Conservation (phyloP, 1,139 yeast species). For the Taiozyma sp. region DNA sequence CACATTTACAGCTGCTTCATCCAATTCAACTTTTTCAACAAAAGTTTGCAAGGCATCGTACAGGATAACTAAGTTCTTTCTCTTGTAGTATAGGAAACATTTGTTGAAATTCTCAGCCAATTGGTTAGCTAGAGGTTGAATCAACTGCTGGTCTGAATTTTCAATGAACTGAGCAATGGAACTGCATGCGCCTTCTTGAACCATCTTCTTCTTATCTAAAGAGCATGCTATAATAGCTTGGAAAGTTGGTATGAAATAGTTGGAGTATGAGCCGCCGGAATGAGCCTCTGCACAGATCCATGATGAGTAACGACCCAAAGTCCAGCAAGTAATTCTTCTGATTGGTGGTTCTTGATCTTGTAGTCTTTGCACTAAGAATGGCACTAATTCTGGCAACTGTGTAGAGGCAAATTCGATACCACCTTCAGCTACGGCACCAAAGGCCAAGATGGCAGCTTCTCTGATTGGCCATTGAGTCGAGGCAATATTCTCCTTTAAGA, state of each 20-base stretch:
- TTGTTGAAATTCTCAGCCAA: constrained; percentile 64
- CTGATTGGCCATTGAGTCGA: constrained; percentile 81
- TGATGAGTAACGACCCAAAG: constrained; percentile 74
- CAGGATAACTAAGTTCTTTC: constrained; percentile 72
- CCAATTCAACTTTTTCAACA: constrained; percentile 63
- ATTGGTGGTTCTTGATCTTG: constrained; percentile 79
- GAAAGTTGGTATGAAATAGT: constrained; percentile 71
- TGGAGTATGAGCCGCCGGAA: constrained; percentile 57
- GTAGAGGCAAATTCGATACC: constrained; percentile 69
- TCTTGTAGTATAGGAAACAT: constrained; percentile 76
- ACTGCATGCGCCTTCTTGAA: constrained; percentile 91
- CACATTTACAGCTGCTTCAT: constrained; percentile 52
- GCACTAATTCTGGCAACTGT: constrained; percentile 76
- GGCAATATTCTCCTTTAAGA: constrained; percentile 64
- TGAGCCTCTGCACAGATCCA: constrained; percentile 76
- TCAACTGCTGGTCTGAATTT: constrained; percentile 55
- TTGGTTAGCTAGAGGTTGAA: constrained; percentile 50
- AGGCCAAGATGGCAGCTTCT: constrained; percentile 89
- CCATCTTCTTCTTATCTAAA: constrained; percentile 81
- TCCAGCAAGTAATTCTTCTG: constrained; percentile 94
- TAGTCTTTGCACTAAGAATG: constrained; percentile 77
- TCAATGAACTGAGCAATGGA: constrained; percentile 84
- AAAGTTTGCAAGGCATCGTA: constrained; percentile 94
- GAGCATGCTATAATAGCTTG: constrained; percentile 72
- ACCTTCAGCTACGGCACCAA: constrained; percentile 94